These are phyloP conservation scores for Termitomyces sp. DNA, from an alignment of 768 basidiomycete species.

Conservation along the genomic window DNA sequence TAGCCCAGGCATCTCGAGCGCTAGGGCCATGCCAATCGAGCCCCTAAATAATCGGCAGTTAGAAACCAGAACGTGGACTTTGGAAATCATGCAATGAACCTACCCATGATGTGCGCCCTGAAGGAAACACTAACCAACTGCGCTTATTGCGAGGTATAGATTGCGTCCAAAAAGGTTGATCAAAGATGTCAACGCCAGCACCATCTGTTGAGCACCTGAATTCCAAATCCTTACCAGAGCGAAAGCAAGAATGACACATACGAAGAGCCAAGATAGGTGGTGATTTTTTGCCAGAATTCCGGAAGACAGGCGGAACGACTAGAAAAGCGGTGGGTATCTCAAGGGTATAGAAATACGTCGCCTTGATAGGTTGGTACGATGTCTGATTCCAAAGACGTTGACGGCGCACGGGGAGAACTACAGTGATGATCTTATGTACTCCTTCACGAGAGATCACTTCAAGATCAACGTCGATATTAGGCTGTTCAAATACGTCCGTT, in stretches of 20 bases:
- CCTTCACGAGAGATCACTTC: conserved; percentile 27
- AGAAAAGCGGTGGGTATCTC: conserved; percentile 57
- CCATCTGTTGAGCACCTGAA: conserved; percentile 52
- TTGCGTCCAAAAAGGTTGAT: conserved; percentile 54
- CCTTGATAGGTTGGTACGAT: conserved; percentile 38
- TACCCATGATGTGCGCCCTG: conserved; percentile 86
- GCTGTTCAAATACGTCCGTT: conserved; percentile 27
- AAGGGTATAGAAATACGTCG: conserved; percentile 54
- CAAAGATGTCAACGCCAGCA: conserved; percentile 74
- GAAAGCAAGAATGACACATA: conserved; percentile 28
- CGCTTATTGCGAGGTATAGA: conserved; percentile 54
- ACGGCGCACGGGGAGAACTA: conserved; percentile 45
- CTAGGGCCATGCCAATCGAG: conserved; percentile 93
- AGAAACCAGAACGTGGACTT: background rate
- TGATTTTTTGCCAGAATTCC: conserved; percentile 22
- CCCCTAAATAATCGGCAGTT: conserved; percentile 43
- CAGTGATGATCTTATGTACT: conserved; percentile 21
- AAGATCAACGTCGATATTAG: conserved; percentile 36
- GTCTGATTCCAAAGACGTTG: conserved; percentile 35
- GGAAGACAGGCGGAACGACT: conserved; percentile 50
- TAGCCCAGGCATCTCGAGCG: conserved; percentile 61
- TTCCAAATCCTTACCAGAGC: background rate
- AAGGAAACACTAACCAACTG: conserved; percentile 79
- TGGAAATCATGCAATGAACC: conserved; percentile 3
- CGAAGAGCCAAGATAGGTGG: conserved; percentile 65